These are phyloP conservation scores for Aurinia saxatilis DNA, from an alignment of 345 rosid genomes.

Conservation along the genomic window DNA sequence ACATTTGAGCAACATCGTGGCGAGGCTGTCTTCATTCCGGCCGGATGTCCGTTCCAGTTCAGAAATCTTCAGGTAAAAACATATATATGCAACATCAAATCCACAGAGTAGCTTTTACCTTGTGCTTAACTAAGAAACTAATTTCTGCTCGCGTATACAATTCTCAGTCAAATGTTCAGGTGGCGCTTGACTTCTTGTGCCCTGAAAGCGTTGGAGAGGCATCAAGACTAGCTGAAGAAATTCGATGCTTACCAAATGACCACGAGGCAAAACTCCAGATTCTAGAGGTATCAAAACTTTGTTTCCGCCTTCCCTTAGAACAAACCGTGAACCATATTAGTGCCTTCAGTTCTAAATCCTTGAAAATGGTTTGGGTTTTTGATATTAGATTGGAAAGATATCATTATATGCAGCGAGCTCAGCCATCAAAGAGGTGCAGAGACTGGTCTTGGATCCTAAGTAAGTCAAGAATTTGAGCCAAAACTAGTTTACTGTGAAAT, in stretches of 20 bases:
- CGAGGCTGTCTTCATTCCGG: conserved; percentile 84
- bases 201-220: conserved; percentile 90
- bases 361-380: conserved; percentile 10
- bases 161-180: conserved; percentile 81
- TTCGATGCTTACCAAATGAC: conserved; percentile 77
- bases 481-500: neutral
- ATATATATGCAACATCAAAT: neutral
- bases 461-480: conserved; percentile 29
- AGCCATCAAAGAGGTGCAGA: conserved; percentile 93
- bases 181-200: conserved; percentile 86
- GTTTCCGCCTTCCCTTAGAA: neutral
- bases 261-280: conserved; percentile 82
- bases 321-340: neutral
- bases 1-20: conserved; percentile 73
- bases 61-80: conserved; percentile 65
- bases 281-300: conserved; percentile 55
- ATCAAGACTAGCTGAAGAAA: conserved; percentile 68
- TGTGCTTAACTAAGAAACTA: neutral
- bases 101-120: neutral
- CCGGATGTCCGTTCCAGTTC: conserved; percentile 91
- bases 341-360: conserved; percentile 5
- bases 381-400: conserved; percentile 78
- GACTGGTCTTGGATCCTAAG: conserved; percentile 89
- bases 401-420: conserved; percentile 94
- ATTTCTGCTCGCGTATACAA: conserved; percentile 1